Evolutionary conservation across 1,139 yeast genomes (phyloP).

Genomic region (Blastobotrys aristatus): DNA sequence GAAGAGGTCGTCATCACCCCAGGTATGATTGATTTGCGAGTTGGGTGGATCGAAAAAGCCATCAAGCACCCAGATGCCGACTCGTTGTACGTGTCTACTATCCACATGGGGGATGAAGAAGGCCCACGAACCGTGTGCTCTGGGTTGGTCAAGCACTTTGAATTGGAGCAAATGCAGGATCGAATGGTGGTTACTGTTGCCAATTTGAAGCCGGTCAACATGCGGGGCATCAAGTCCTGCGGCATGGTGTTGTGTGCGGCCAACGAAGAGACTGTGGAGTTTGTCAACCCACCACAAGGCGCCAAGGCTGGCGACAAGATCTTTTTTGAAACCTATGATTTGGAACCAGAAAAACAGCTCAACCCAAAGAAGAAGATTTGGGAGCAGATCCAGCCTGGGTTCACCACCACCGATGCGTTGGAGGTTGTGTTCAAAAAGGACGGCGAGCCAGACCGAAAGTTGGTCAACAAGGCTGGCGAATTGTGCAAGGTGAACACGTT

Average conservation of each 20-base stretch:
- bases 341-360: constrained; percentile 79
- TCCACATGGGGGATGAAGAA: constrained; percentile 91
- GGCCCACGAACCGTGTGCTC: constrained; percentile 99
- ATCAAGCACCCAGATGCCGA: constrained; percentile 98
- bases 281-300: constrained; percentile 93
- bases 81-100: constrained; percentile 89
- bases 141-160: constrained; percentile 75
- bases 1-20: constrained; percentile 68
- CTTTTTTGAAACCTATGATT: constrained; percentile 84
- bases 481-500: constrained; percentile 63
- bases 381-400: constrained; percentile 91
- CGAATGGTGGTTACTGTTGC: constrained; percentile 79
- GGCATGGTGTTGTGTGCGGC: constrained; percentile 98
- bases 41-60: constrained; percentile 95
- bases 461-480: constrained; percentile 76
- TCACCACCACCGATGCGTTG: constrained; percentile 69
- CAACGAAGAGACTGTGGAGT: constrained; percentile 63
- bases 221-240: constrained; percentile 91
- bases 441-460: constrained; percentile 69
- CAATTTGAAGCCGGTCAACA: constrained; percentile 82
- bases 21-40: constrained; percentile 84
- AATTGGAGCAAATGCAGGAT: constrained; percentile 78
- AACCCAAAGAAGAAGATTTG: constrained; percentile 98
- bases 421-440: constrained; percentile 84
- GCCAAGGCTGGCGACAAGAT: constrained; percentile 94